Conservation (phyloP, 257 asterid species). For the Fraxinus anomala region DNA sequence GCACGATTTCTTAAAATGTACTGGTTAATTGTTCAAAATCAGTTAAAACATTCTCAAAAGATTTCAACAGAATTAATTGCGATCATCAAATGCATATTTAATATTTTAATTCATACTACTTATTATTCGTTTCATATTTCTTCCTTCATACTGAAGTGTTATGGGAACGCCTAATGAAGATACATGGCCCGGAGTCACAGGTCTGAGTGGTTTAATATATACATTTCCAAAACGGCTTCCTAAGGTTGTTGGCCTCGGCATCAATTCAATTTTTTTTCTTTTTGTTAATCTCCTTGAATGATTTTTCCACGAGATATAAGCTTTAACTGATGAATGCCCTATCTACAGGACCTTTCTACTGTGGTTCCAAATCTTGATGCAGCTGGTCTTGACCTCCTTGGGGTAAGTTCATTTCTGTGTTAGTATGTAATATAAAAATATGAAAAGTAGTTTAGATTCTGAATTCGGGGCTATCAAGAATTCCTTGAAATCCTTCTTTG, state of each 20-base stretch:
- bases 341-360: neutral
- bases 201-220: neutral
- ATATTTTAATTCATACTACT: neutral
- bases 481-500: neutral
- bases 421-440: conserved; percentile 2
- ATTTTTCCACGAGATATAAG: conserved; percentile 11
- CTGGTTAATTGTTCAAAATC: neutral
- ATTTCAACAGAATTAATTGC: neutral
- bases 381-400: neutral
- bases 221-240: neutral
- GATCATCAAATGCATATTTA: neutral
- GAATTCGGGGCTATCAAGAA: neutral
- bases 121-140: neutral
- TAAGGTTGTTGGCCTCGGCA: neutral
- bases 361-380: neutral
- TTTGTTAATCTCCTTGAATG: neutral
- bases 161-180: neutral
- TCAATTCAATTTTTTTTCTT: neutral
- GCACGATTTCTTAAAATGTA: neutral
- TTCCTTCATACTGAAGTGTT: neutral
- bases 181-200: neutral
- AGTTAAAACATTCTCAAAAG: neutral
- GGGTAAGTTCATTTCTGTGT: conserved; percentile 1
- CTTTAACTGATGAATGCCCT: conserved; percentile 5
- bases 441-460: neutral